These are phyloP conservation scores for Metschnikowia colocasiae DNA, from an alignment of 805 yeast genomes.

Conservation along the genomic window DNA sequence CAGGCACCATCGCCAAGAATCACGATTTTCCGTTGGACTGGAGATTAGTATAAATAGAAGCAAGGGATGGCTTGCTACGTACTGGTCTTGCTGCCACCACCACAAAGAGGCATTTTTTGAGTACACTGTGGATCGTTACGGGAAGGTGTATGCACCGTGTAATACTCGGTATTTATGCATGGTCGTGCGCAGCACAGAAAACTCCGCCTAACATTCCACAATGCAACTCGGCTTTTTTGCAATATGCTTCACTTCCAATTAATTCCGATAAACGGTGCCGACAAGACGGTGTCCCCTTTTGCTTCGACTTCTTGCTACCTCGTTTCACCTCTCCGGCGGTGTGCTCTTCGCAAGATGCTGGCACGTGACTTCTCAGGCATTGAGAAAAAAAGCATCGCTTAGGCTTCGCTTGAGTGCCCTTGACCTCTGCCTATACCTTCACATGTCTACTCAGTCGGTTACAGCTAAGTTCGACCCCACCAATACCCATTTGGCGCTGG, in stretches of 20 bases:
- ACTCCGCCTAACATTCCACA: neutral
- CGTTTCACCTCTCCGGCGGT: neutral
- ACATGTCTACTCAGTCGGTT: constrained; percentile 27
- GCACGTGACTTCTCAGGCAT: constrained; percentile 5
- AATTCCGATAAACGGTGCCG: neutral
- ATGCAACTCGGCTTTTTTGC: neutral
- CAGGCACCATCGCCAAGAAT: constrained; percentile 98
- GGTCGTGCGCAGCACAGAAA: constrained; percentile 4
- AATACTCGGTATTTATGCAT: constrained; percentile 2
- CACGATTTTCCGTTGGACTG: constrained; percentile 86
- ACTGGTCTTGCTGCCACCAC: constrained; percentile 41
- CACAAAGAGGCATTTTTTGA: constrained; percentile 39
- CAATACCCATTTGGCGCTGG: constrained; percentile 62
- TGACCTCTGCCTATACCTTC: neutral
- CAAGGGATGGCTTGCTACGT: constrained; percentile 22
- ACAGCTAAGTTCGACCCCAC: constrained; percentile 57
- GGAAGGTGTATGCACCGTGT: neutral
- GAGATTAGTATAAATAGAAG: constrained; percentile 10
- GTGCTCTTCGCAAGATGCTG: neutral
- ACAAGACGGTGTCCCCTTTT: neutral
- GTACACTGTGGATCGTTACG: neutral
- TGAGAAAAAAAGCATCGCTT: constrained; percentile 6
- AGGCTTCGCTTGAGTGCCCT: neutral
- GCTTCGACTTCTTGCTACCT: neutral
- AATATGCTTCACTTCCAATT: neutral